phyloP scores from a whole-genome alignment of 441 rosid species.

The Populus tomentosa region DNA sequence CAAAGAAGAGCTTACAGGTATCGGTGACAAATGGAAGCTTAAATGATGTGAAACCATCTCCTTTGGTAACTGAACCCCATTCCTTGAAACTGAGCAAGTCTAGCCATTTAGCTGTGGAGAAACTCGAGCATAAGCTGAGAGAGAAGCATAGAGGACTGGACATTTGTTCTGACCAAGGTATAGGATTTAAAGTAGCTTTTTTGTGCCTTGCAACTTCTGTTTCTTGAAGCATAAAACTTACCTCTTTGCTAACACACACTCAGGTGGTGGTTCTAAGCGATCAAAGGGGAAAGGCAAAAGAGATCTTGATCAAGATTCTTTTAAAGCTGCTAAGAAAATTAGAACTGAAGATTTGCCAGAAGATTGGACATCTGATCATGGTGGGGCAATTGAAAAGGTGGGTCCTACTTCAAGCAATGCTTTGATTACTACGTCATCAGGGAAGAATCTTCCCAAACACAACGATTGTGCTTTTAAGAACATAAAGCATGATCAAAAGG shows the following conservation, averaged over 20 bases:
- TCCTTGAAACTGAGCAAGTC: constrained; percentile 30
- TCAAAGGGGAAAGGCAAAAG: constrained; percentile 60
- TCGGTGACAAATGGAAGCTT: constrained; percentile 33
- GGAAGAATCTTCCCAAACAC: constrained; percentile 30
- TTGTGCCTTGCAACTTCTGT: constrained; percentile 9
- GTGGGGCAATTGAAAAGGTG: neutral
- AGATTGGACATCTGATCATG: constrained; percentile 2
- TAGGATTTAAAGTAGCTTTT: constrained; percentile 25
- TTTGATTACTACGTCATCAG: neutral
- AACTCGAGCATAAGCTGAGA: constrained; percentile 49
- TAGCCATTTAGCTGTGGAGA: constrained; percentile 34
- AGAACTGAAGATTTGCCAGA: constrained; percentile 38
- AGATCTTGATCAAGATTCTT: constrained; percentile 43
- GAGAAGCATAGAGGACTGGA: constrained; percentile 55
- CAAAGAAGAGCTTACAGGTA: constrained; percentile 37
- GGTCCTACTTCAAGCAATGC: constrained; percentile 1
- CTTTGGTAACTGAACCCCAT: constrained; percentile 37
- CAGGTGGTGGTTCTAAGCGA: constrained; percentile 50
- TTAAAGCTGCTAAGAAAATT: constrained; percentile 58
- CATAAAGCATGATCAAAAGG: constrained; percentile 32
- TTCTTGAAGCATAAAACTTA: constrained; percentile 19
- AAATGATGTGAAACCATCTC: constrained; percentile 36
- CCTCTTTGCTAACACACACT: constrained; percentile 24
- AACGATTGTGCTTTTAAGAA: constrained; percentile 32
- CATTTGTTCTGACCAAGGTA: constrained; percentile 69